Conservation (phyloP, 352 stramenopile species). For the Phytophthora rubi region DNA sequence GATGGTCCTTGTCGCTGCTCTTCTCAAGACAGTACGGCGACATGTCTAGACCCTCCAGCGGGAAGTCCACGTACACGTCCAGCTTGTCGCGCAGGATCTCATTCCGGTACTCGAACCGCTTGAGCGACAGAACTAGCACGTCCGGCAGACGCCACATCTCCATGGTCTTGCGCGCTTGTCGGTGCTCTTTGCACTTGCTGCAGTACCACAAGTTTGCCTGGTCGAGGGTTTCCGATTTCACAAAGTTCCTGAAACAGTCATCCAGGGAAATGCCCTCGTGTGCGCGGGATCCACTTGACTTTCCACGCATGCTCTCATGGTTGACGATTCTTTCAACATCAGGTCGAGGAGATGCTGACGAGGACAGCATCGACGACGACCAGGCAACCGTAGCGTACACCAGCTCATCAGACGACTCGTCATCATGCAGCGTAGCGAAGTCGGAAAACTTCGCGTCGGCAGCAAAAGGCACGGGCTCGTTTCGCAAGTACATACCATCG, state of each 20-base stretch:
- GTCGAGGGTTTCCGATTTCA: constrained; percentile 79
- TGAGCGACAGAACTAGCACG: constrained; percentile 87
- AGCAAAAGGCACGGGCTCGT: constrained; percentile 54
- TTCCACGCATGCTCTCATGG: constrained; percentile 52
- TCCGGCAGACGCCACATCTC: constrained; percentile 84
- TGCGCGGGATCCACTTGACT: constrained; percentile 29
- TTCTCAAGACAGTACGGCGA: constrained; percentile 75
- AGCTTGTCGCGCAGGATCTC: constrained; percentile 86
- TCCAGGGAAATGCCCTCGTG: constrained; percentile 63
- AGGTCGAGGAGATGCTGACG: constrained; percentile 46
- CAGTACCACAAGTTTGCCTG: constrained; percentile 90
- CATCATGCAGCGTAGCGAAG: constrained; percentile 50
- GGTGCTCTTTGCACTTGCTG: constrained; percentile 76
- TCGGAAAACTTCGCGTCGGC: constrained; percentile 54
- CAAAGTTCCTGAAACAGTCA: constrained; percentile 89
- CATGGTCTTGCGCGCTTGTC: constrained; percentile 81
- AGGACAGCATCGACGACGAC: constrained; percentile 52
- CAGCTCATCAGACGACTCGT: constrained; percentile 49
- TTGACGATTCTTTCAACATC: constrained; percentile 64
- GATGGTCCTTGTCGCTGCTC: constrained; percentile 39
- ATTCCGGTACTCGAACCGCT: constrained; percentile 90
- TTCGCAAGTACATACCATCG: constrained; percentile 57
- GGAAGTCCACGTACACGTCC: constrained; percentile 88
- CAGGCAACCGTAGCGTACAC: constrained; percentile 67
- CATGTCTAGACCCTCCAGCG: constrained; percentile 86